A percentile compares a stretch with the other conserved stretches of the same genome.
phyloP scores from a whole-genome alignment of 164 flowering plant genomes.

The Hamamelis virginiana region DNA sequence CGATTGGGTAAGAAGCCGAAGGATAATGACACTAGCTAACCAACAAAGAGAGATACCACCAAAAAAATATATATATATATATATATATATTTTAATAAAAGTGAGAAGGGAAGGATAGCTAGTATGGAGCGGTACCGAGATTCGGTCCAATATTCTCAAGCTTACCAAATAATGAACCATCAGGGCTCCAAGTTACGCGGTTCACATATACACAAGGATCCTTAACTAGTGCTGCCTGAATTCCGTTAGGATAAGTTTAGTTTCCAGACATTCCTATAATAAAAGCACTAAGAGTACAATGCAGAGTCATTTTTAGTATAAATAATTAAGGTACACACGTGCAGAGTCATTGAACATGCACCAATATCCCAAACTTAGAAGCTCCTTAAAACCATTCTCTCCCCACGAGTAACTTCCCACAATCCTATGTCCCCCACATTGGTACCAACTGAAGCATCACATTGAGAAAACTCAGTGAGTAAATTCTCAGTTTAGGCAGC shows the following conservation, averaged over 20 bases:
- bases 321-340: slow-evolving; percentile 12
- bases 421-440: slow-evolving; percentile 28
- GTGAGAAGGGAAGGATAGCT: too few species aligned
- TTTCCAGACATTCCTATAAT: neutral
- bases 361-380: slow-evolving; percentile 28
- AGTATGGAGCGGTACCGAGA: too few species aligned
- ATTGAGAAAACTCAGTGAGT: neutral
- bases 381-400: slow-evolving; percentile 13
- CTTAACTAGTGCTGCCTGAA: slow-evolving; percentile 17
- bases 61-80: too few species aligned
- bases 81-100: too few species aligned
- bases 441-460: slow-evolving; percentile 27
- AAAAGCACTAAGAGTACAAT: neutral
- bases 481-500: slow-evolving; percentile 1
- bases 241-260: neutral
- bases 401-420: slow-evolving; percentile 26
- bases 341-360: slow-evolving; percentile 15
- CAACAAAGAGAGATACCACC: too few species aligned
- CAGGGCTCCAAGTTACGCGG: slow-evolving; percentile 25
- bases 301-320: too few species aligned
- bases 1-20: too few species aligned
- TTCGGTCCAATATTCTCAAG: neutral
- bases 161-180: slow-evolving; percentile 32
- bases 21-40: too few species aligned
- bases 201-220: slow-evolving; percentile 26